Conservation (phyloP, 345 rosid genomes). For the Jatropha curcas region DNA sequence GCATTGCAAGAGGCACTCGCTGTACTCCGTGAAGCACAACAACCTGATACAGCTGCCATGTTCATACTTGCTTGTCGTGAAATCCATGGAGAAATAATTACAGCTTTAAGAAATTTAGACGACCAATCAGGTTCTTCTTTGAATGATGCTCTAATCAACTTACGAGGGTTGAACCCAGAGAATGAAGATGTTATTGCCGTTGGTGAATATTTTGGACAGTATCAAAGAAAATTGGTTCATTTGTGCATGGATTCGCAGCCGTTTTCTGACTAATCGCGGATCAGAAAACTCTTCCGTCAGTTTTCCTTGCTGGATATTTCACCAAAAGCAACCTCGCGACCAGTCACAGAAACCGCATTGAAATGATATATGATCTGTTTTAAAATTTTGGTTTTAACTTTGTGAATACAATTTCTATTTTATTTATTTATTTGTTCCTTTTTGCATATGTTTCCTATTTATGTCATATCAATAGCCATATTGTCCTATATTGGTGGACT, state of each 20-base stretch:
- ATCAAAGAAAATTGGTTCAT: conserved; percentile 88
- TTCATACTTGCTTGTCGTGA: conserved; percentile 83
- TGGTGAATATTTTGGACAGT: conserved; percentile 78
- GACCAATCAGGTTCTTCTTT: conserved; percentile 40
- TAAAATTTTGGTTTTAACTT: neutral
- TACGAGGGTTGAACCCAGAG: conserved; percentile 70
- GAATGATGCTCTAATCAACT: conserved; percentile 28
- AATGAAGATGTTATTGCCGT: conserved; percentile 80
- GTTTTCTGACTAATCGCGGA: conserved; percentile 55
- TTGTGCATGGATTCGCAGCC: conserved; percentile 90
- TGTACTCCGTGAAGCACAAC: conserved; percentile 81
- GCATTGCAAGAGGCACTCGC: conserved; percentile 83
- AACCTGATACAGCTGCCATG: conserved; percentile 94
- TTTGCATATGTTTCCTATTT: too few relatives aligned
- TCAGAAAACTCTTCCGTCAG: too few relatives aligned
- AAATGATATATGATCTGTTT: neutral
- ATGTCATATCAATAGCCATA: too few relatives aligned
- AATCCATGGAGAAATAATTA: conserved; percentile 53
- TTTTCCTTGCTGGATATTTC: neutral
- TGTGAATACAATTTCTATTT: too few relatives aligned
- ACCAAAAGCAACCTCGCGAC: neutral
- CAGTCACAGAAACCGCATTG: neutral
- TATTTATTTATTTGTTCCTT: too few relatives aligned
- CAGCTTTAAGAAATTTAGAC: conserved; percentile 42
- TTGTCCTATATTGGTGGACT: too few relatives aligned